A percentile compares a stretch with the other conserved stretches of the same genome.
Evolutionary conservation across 1,284 basidiomycete genomes (phyloP).

Genomic region (Ceratorhiza oryzae-sativae): DNA sequence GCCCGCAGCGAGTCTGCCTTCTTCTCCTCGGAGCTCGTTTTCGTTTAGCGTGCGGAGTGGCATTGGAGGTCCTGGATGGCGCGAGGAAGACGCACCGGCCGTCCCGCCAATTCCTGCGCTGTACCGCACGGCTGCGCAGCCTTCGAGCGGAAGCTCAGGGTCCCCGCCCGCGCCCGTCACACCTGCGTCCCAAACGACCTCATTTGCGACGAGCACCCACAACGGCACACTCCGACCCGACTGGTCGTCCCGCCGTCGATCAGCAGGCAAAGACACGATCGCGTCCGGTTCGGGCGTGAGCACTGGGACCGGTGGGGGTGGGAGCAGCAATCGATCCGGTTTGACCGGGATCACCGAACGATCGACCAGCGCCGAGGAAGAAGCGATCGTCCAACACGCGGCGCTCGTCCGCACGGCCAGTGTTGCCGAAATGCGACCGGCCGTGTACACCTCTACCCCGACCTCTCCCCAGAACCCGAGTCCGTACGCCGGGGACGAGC

Average conservation of each 20-base stretch:
- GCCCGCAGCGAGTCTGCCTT: constrained; percentile 24
- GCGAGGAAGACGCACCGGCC: not conserved
- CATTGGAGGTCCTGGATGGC: not conserved
- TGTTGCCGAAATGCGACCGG: constrained; percentile 1
- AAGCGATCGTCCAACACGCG: constrained; percentile 21
- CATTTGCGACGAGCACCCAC: not conserved
- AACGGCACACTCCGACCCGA: constrained; percentile 8
- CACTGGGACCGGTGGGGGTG: not conserved
- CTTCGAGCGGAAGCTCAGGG: not conserved
- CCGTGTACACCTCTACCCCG: constrained; percentile 14
- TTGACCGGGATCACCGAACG: constrained; percentile 18
- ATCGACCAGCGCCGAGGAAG: not conserved
- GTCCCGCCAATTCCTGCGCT: constrained; percentile 21
- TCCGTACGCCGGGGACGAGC: not conserved
- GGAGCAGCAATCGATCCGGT: not conserved
- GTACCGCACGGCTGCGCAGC: not conserved
- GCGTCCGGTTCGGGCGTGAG: not conserved
- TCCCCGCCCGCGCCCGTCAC: constrained; percentile 10
- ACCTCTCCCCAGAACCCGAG: not conserved
- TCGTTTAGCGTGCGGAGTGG: constrained; percentile 30
- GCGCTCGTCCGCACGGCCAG: constrained; percentile 28
- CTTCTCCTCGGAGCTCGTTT: constrained; percentile 28
- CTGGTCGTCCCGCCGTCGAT: not conserved
- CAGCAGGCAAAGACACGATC: constrained; percentile 1
- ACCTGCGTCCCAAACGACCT: not conserved